A percentile compares a stretch with the other conserved stretches of the same genome.
phyloP scores from a whole-genome alignment of 306 rosid species.

The Chamaecrista fasciculata region DNA sequence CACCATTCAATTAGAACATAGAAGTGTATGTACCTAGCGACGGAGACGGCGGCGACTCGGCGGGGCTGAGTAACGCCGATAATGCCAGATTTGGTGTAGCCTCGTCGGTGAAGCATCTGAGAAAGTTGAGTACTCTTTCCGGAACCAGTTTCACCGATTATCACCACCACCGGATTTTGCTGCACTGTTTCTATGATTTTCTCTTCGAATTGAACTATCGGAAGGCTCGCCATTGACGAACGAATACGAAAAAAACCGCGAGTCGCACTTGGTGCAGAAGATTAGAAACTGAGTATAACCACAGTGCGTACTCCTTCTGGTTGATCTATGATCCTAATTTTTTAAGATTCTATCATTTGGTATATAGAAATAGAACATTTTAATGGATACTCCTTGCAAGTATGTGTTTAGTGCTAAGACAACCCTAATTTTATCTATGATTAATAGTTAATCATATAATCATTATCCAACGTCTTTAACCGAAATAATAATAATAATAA shows the following conservation, averaged over 20 bases:
- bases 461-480: neutral
- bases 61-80: conserved; percentile 95
- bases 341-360: no score
- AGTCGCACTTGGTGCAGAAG: neutral
- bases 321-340: no score
- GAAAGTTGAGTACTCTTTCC: conserved; percentile 98
- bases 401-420: neutral
- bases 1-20: neutral
- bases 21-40: conserved; percentile 57
- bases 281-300: no score
- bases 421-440: neutral
- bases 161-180: conserved; percentile 56
- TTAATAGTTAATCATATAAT: no score
- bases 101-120: conserved; percentile 76
- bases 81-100: conserved; percentile 63
- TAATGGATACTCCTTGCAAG: no score
- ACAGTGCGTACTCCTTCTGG: no score
- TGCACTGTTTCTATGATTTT: conserved; percentile 72
- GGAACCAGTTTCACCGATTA: conserved; percentile 95
- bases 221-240: conserved; percentile 64
- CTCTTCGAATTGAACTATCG: conserved; percentile 80
- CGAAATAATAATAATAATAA: no score
- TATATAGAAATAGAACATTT: no score
- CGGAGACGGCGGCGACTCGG: conserved; percentile 94
- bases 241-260: neutral